Percentiles rank a stretch among this genome's conserved stretches.
Evolutionary conservation across 2,329 filamentous ascomycete genomes (phyloP).

Genomic region (Scedosporium dehoogii): DNA sequence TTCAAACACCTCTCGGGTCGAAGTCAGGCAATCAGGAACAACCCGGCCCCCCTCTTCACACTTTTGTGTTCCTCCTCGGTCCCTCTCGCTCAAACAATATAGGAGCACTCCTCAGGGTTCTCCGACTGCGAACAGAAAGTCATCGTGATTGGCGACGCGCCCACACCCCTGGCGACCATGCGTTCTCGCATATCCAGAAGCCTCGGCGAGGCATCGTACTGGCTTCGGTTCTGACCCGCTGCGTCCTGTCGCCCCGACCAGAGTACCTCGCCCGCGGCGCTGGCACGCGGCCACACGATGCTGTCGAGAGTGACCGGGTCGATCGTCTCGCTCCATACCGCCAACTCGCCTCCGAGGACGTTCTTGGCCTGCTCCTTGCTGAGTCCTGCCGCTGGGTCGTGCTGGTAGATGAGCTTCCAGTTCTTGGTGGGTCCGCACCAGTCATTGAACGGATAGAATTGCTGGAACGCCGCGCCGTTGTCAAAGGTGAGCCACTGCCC

Average conservation of each 20-base stretch:
- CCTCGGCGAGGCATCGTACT: constrained; percentile 58
- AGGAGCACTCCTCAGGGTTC: constrained; percentile 14
- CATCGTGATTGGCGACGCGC: constrained; percentile 59
- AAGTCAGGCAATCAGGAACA: no score
- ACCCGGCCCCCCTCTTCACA: no score
- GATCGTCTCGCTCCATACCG: constrained; percentile 72
- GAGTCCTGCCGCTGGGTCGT: constrained; percentile 61
- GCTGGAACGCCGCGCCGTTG: constrained; percentile 39
- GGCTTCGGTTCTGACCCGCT: constrained; percentile 57
- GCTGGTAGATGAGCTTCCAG: constrained; percentile 73
- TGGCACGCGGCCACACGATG: constrained; percentile 68
- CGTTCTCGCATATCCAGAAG: constrained; percentile 69
- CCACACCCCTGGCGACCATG: constrained; percentile 57
- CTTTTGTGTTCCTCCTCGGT: no score
- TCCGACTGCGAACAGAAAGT: constrained; percentile 58
- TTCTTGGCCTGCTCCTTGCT: constrained; percentile 51
- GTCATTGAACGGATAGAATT: constrained; percentile 62
- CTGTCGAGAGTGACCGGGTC: constrained; percentile 67
- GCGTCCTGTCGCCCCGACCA: constrained; percentile 66
- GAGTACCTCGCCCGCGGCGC: constrained; percentile 66
- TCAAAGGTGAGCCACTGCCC: constrained; percentile 69
- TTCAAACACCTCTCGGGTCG: no score
- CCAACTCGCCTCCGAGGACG: constrained; percentile 72
- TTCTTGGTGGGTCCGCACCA: constrained; percentile 74
- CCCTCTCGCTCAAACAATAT: background rate